Conservation (phyloP, 495 filamentous ascomycete genomes). For the Hypomontagnella monticulosa region DNA sequence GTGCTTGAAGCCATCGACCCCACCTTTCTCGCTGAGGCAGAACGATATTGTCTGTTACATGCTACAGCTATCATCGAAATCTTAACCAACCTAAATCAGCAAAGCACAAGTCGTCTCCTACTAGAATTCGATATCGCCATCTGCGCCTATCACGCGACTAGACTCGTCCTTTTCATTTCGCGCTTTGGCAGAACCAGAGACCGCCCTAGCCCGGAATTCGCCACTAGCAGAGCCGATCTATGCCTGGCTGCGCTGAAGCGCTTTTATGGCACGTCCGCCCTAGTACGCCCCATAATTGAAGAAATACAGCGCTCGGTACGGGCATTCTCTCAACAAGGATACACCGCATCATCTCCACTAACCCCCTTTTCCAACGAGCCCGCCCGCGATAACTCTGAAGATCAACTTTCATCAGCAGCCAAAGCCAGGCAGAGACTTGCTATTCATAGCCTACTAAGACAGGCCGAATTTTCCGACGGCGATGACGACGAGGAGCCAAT, state of each 20-base stretch:
- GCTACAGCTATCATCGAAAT: conserved; percentile 26
- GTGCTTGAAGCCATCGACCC: conserved; percentile 12
- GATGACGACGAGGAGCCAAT: conserved; percentile 19
- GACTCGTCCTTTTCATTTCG: conserved; percentile 32
- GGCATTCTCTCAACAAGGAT: conserved; percentile 11
- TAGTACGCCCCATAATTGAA: conserved; percentile 25
- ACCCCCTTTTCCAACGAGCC: neutral
- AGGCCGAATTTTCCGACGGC: conserved; percentile 31
- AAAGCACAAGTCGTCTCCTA: conserved; percentile 18
- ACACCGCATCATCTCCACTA: neutral
- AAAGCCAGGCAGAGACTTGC: conserved; percentile 25
- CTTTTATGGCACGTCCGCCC: conserved; percentile 22
- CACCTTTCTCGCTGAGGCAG: conserved; percentile 12
- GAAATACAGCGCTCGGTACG: conserved; percentile 29
- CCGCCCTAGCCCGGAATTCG: conserved; percentile 27
- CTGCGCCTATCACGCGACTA: conserved; percentile 29
- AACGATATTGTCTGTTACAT: conserved; percentile 22
- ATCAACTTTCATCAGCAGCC: conserved; percentile 18
- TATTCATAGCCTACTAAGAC: conserved; percentile 29
- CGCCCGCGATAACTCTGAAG: neutral
- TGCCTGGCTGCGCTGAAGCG: conserved; percentile 30
- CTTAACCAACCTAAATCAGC: conserved; percentile 26
- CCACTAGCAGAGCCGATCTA: conserved; percentile 29
- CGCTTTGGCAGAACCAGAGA: conserved; percentile 22
- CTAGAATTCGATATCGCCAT: conserved; percentile 36